Evolutionary conservation across 2,329 filamentous ascomycete species (phyloP), one percentile per base, ranked within the genome.

Genomic region (Talaromyces sp.): DNA sequence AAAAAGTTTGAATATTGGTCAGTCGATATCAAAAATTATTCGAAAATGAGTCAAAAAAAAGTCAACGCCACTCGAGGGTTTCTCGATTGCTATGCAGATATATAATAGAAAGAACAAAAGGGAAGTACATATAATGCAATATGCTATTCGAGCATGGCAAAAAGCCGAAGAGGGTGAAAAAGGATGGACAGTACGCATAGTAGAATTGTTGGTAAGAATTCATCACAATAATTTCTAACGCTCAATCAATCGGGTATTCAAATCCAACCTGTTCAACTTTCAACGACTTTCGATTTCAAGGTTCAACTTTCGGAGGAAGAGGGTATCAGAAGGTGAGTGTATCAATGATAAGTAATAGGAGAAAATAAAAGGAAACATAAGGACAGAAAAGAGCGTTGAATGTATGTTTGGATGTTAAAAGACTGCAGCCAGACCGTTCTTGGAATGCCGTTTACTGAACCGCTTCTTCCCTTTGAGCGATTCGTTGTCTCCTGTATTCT

Each of bases 401-500:
- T 36, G n/a, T 36, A 19, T 54, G 10, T n/a, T 15, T 17, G 11
- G 47, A 15, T 49, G n/a, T 78, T 77, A 96, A 75, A 97, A 97
- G 60, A 92, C 91, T 58, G 93, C 91, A 31, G 92, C 92, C 58
- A 97, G 85, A n/a, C 94, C 93, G 76, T 92, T 97, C 80, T 96
- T 96, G 17, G 91, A 96, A 79, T 97, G 92, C 70, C 94, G 85
- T 79, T 95, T 95, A 80, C 93, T 97, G 79, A 97, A 98, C 58
- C 86, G 79, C 74, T 88, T 88, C 70, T 83, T 82, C 58, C 84
- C 84, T 74, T 86, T 87, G 17, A 84, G 72, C n/a, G 83, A 85
- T 61, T 85, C 84, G 69, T 86, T 84, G 6, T 54, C 61, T 59
- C 77, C 70, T 63, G 78, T 76, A 60, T 78, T 76, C 67, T 83